These are phyloP conservation scores for Tetracentron sinense DNA, from an alignment of 164 flowering plant species.

Conservation along the genomic window DNA sequence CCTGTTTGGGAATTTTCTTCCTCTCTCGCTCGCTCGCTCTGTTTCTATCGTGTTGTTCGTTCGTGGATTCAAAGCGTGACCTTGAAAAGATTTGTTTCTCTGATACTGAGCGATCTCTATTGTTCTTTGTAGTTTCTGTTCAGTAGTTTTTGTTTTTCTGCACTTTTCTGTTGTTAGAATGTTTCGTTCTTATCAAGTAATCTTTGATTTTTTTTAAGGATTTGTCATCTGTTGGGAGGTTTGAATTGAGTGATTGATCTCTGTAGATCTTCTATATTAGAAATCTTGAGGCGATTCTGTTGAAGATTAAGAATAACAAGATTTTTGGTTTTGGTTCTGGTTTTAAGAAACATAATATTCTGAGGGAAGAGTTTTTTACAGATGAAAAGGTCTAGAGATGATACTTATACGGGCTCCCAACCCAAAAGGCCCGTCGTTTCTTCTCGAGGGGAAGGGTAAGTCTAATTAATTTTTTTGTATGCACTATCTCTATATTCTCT, in stretches of 20 bases:
- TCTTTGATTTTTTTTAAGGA: neutral
- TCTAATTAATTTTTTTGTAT: too few relatives aligned
- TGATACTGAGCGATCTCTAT: neutral
- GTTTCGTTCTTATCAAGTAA: neutral
- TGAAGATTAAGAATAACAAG: neutral
- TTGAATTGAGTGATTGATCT: neutral
- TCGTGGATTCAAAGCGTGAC: too few relatives aligned
- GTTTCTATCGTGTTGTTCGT: too few relatives aligned
- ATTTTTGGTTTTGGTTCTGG: constrained; percentile 1
- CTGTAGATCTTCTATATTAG: constrained; percentile 14
- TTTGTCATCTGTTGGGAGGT: constrained; percentile 8
- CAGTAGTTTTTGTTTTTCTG: neutral
- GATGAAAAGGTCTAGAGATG: constrained; percentile 49
- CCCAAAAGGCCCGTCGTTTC: constrained; percentile 49
- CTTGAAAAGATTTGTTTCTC: neutral
- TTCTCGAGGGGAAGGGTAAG: constrained; percentile 53
- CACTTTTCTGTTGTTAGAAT: too few relatives aligned
- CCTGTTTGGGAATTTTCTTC: too few relatives aligned
- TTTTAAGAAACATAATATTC: constrained; percentile 3
- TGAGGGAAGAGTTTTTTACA: constrained; percentile 8
- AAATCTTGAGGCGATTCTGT: neutral
- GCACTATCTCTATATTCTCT: neutral
- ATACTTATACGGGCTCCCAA: constrained; percentile 36
- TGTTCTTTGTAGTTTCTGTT: neutral
- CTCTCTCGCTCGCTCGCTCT: too few relatives aligned